Evolutionary conservation across 2,329 filamentous ascomycete species (phyloP).

Genomic region (Aspergillus sp.): DNA sequence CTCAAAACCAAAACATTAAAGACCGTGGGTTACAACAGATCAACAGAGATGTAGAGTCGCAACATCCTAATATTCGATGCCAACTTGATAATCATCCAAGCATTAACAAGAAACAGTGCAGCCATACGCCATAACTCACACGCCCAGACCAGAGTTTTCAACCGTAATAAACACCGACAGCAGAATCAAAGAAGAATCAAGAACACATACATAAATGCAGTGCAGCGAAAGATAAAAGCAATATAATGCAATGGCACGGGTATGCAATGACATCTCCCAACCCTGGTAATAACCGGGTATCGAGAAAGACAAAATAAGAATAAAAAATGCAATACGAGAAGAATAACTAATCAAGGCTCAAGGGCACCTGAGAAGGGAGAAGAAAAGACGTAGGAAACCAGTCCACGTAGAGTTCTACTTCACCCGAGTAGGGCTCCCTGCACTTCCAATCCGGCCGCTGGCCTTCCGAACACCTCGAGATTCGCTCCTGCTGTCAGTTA

Average conservation of each 20-base stretch:
- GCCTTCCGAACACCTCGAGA: conserved; percentile 41
- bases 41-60: conserved; percentile 5
- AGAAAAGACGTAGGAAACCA: not conserved
- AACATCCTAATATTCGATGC: conserved; percentile 10
- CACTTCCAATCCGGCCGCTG: conserved; percentile 43
- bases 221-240: conserved; percentile 15
- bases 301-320: conserved; percentile 3
- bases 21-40: not conserved
- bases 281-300: conserved; percentile 4
- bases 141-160: conserved; percentile 18
- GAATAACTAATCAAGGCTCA: conserved; percentile 13
- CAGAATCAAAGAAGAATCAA: conserved; percentile 6
- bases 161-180: conserved; percentile 15
- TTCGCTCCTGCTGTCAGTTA: conserved; percentile 34
- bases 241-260: conserved; percentile 4
- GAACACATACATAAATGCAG: conserved; percentile 11
- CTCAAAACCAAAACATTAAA: conserved; percentile 3
- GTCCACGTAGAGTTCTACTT: conserved; percentile 11
- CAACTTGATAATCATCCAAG: conserved; percentile 15
- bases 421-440: conserved; percentile 29
- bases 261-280: conserved; percentile 14
- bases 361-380: not conserved
- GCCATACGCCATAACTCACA: conserved; percentile 23
- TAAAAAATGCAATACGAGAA: conserved; percentile 10
- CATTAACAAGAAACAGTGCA: conserved; percentile 13